Evolutionary conservation across 75 land plant species (phyloP), one percentile per base, ranked within the genome.

Genomic region (Ceratopteris richardii): DNA sequence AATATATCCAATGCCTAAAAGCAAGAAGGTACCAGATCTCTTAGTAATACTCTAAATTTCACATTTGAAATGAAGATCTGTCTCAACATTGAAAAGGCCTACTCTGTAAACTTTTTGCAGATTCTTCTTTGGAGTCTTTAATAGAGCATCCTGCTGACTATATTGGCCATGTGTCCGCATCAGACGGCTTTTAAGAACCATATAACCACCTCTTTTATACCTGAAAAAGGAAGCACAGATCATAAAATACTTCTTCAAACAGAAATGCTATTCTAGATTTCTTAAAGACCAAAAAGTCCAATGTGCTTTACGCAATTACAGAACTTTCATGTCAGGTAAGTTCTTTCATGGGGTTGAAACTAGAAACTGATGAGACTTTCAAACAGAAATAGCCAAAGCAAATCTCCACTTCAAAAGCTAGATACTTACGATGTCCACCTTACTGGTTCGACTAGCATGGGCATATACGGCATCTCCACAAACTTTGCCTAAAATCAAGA

Each of bases 1-100:
- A 92, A 78, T 27, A 80, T 66, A 82, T 92, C 81, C 21, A 92
- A 56, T 28, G 97, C 97, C 97, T 88, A 79, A 9, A 41, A 43
- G 29, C 5, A 46, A 46, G 17, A 18, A 46, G 3, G 3, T 14
- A 46, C 17, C 17, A 3, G 3, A 21, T 46, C 14, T 2, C 22
- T 6, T 46, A 10, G 42, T 40, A 9, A 40, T 10, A 18, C 50
- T 17, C 17, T 2, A 2, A n/a, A 18, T 46, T n/a, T 46, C 50
- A 46, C 17, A 33, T 9, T 33, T 33, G 3, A 9, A 33, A 33
- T 4, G 37, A 2, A 46, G 17, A 5, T 9, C 9, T 14, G 14
- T 40, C 13, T 9, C 42, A 40, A 40, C 14, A 40, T 46, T 2
- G 18, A 46, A 4, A 46, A 46, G 3, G 25, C 54, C 5, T 26